phyloP scores from a whole-genome alignment of 768 basidiomycete genomes.

The Mycena latifolia region DNA sequence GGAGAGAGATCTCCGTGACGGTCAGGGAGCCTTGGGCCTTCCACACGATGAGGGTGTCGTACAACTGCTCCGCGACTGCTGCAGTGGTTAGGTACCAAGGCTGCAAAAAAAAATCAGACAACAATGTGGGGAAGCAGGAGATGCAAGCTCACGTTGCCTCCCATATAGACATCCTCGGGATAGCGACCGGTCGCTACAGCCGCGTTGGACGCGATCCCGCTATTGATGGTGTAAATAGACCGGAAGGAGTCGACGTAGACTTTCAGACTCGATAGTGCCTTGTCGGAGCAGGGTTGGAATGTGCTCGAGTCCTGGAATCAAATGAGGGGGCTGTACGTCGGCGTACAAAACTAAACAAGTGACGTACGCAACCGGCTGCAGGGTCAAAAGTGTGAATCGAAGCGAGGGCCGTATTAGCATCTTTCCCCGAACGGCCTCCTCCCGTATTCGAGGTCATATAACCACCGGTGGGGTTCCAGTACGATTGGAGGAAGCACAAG shows the following conservation, averaged over 20 bases:
- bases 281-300: conserved; percentile 87
- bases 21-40: conserved; percentile 59
- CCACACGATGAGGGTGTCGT: conserved; percentile 79
- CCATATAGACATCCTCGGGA: conserved; percentile 66
- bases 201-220: conserved; percentile 59
- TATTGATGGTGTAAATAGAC: conserved; percentile 73
- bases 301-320: conserved; percentile 66
- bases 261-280: conserved; percentile 75
- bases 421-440: conserved; percentile 80
- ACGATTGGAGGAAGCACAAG: conserved; percentile 87
- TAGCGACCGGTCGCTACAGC: conserved; percentile 72
- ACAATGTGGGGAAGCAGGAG: conserved; percentile 18
- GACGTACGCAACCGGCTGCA: conserved; percentile 60
- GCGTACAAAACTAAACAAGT: too few relatives aligned
- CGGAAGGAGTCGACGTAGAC: conserved; percentile 77
- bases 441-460: conserved; percentile 83
- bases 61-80: conserved; percentile 82
- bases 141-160: conserved; percentile 58
- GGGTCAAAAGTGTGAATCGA: conserved; percentile 73
- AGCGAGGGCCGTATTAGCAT: conserved; percentile 79
- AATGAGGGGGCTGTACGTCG: too few relatives aligned
- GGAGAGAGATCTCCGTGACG: conserved; percentile 71
- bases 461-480: conserved; percentile 74
- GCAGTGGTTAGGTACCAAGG: conserved; percentile 83
- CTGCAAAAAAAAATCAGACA: conserved; percentile 47